These are phyloP conservation scores for Aspergillus chevalieri DNA, from an alignment of 2,329 filamentous ascomycete genomes.

Conservation along the genomic window DNA sequence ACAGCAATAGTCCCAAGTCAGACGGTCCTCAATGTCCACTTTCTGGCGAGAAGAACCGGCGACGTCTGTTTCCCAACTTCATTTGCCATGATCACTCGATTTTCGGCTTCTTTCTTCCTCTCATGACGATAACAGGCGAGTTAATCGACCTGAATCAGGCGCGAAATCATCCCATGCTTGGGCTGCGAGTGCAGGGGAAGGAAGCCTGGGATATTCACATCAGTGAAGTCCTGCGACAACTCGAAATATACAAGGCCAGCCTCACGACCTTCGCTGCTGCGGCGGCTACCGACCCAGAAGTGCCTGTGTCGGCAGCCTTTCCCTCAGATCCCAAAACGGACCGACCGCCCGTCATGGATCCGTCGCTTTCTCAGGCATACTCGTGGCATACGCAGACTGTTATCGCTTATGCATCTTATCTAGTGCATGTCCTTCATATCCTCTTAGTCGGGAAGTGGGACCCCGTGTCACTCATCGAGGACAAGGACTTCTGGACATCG, in stretches of 20 bases:
- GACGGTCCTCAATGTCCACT: conserved; percentile 31
- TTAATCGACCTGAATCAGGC: conserved; percentile 87
- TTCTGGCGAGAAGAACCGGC: conserved; percentile 35
- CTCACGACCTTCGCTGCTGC: conserved; percentile 43
- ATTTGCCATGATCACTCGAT: conserved; percentile 82
- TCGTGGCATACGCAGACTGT: conserved; percentile 71
- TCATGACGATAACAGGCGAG: conserved; percentile 90
- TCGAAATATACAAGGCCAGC: conserved; percentile 75
- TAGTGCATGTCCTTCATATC: conserved; percentile 90
- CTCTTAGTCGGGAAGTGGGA: conserved; percentile 94
- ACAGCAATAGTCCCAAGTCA: conserved; percentile 43
- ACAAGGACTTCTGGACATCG: conserved; percentile 90
- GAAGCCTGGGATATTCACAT: conserved; percentile 76
- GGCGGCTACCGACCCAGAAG: conserved; percentile 21
- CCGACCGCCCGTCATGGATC: conserved; percentile 47
- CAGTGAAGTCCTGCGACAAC: conserved; percentile 69
- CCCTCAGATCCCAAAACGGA: conserved; percentile 53
- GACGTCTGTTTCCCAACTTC: conserved; percentile 68
- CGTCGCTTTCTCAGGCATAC: conserved; percentile 26
- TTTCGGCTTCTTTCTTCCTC: conserved; percentile 85
- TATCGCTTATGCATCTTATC: conserved; percentile 80
- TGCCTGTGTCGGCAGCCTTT: conserved; percentile 43
- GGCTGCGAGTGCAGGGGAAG: conserved; percentile 63
- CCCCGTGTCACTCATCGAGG: conserved; percentile 84
- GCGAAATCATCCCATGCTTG: conserved; percentile 79